These are phyloP conservation scores for Podila epigama DNA, from an alignment of 192 early-diverging fungal genomes.

Conservation along the genomic window DNA sequence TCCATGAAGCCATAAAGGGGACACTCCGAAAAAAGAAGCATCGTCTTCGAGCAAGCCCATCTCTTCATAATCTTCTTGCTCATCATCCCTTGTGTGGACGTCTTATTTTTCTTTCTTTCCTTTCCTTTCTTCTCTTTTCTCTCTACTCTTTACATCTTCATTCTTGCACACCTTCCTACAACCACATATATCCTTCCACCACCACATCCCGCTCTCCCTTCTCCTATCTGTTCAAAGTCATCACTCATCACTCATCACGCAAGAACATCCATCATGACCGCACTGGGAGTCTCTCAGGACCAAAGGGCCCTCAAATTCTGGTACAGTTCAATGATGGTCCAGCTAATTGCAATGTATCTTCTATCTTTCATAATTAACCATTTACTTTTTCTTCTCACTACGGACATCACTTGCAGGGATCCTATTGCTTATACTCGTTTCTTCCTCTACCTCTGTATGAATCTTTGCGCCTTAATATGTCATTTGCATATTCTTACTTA, in stretches of 20 bases:
- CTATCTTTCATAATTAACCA: background rate
- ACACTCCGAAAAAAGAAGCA: too few species aligned
- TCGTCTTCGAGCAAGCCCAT: too few species aligned
- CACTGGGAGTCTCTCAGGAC: slow-evolving; percentile 22
- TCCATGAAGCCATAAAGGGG: too few species aligned
- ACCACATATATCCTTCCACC: background rate
- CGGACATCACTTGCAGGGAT: slow-evolving; percentile 1
- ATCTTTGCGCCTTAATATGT: background rate
- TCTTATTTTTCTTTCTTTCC: background rate
- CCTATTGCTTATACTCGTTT: slow-evolving; percentile 42
- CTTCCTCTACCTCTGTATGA: slow-evolving; percentile 31
- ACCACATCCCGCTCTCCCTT: background rate
- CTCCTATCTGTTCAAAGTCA: background rate
- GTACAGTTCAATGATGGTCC: background rate
- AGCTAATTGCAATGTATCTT: too few species aligned
- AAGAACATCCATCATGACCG: slow-evolving; percentile 3
- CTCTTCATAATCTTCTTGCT: background rate
- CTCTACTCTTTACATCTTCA: background rate
- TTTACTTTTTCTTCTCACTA: background rate
- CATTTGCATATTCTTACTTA: background rate
- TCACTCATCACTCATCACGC: background rate
- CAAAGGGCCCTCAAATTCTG: slow-evolving; percentile 37
- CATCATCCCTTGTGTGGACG: background rate
- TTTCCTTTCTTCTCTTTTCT: background rate
- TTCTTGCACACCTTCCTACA: background rate